A percentile compares a stretch with the other conserved stretches of the same genome.
These are phyloP conservation scores for Candida bentonensis DNA, from an alignment of 805 yeast species.

Conservation along the genomic window DNA sequence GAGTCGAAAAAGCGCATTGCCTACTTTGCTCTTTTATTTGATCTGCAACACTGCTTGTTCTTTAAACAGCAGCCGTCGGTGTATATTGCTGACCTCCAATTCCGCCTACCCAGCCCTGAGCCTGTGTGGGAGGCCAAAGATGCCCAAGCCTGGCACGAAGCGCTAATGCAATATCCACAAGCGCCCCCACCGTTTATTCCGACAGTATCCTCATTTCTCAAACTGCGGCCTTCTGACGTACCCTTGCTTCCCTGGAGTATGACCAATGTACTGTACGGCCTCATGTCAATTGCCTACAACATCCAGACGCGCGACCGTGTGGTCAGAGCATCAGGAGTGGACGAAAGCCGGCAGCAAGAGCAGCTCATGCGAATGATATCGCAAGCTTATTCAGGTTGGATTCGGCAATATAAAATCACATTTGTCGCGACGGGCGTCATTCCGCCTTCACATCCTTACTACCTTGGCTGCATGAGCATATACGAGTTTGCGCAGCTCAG, in stretches of 20 bases:
- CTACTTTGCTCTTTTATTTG: neutral
- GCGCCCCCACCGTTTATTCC: constrained; percentile 11
- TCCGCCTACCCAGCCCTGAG: neutral
- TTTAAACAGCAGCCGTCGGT: neutral
- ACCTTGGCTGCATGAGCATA: constrained; percentile 13
- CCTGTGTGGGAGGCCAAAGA: constrained; percentile 2
- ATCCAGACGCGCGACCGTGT: constrained; percentile 10
- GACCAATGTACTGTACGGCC: constrained; percentile 15
- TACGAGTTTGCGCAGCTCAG: constrained; percentile 14
- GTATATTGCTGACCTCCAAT: neutral
- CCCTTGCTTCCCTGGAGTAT: constrained; percentile 14
- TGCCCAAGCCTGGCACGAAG: constrained; percentile 8
- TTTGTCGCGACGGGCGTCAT: constrained; percentile 11
- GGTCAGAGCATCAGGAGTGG: constrained; percentile 2
- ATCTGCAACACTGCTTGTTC: neutral
- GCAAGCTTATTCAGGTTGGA: constrained; percentile 13
- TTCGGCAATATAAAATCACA: constrained; percentile 10
- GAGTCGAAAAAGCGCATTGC: constrained; percentile 1
- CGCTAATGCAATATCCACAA: constrained; percentile 3
- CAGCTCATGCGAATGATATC: constrained; percentile 7
- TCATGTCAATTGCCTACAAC: constrained; percentile 13
- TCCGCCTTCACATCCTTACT: constrained; percentile 14
- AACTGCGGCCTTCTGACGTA: constrained; percentile 6
- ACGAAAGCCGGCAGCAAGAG: constrained; percentile 2
- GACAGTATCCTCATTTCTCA: constrained; percentile 9